These are phyloP conservation scores for Glebionis coronaria DNA, from an alignment of 129 eudicot species.

Conservation along the genomic window DNA sequence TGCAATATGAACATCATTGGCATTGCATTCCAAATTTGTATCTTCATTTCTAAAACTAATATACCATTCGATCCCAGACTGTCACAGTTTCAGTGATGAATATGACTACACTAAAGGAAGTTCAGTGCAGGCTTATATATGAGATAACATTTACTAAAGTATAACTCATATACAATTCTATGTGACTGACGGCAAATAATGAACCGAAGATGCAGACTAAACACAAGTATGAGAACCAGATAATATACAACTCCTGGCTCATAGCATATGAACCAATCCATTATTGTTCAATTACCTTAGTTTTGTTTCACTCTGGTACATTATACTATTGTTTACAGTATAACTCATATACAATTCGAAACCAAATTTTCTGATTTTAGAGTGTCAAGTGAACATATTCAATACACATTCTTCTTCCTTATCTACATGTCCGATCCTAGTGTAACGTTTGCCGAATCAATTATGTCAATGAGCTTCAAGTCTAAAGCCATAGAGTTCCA, in stretches of 20 bases:
- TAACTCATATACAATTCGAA: no score
- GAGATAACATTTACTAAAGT: neutral
- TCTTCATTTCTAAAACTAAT: neutral
- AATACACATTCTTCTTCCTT: neutral
- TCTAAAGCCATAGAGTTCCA: neutral
- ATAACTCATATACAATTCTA: neutral
- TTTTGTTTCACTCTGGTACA: neutral
- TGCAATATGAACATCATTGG: neutral
- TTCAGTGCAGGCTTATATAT: neutral
- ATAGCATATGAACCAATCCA: neutral
- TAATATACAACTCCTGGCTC: neutral
- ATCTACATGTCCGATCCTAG: neutral
- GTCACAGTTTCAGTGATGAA: neutral
- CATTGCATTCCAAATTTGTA: neutral
- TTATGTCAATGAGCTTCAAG: constrained; percentile 3
- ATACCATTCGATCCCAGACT: neutral
- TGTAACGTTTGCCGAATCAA: neutral
- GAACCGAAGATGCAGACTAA: no score
- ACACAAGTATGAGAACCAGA: neutral
- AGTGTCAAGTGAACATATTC: no score
- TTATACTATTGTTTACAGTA: neutral
- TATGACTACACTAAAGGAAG: neutral
- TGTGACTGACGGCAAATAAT: neutral
- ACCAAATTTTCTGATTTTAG: no score
- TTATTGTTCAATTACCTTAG: neutral